Conservation (phyloP, 257 asterid species). For the Fraxinus excelsior region DNA sequence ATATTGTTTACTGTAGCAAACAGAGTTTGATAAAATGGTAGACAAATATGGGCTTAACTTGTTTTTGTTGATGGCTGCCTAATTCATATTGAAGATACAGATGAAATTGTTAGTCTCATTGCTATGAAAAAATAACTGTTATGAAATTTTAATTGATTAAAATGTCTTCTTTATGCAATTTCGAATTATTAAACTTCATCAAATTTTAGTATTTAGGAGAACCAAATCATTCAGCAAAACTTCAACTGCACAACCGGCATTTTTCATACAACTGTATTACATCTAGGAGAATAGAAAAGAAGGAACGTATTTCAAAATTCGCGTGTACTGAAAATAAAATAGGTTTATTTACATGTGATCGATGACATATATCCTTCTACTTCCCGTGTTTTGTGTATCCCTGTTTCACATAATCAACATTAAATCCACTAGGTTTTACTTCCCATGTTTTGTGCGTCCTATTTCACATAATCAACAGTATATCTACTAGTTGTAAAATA, state of each 20-base stretch:
- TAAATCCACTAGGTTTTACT: background rate
- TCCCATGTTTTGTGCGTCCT: background rate
- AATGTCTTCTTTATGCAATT: background rate
- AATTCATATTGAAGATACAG: background rate
- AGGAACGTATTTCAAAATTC: background rate
- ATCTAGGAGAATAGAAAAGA: background rate
- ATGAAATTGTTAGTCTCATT: background rate
- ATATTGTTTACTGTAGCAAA: too few species aligned
- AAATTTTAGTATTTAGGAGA: background rate
- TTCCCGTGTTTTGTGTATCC: background rate
- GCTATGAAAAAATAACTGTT: background rate
- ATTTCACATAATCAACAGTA: background rate
- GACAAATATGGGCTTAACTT: too few species aligned
- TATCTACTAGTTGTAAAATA: background rate
- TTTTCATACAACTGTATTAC: background rate
- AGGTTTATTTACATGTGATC: background rate
- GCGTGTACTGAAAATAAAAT: background rate
- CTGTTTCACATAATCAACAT: background rate
- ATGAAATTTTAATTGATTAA: background rate
- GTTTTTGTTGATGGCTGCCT: background rate
- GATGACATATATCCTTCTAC: background rate
- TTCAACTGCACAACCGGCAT: background rate
- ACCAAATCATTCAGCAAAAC: background rate
- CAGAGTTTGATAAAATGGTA: too few species aligned
- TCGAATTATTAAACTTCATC: background rate